phyloP scores from a whole-genome alignment of 2,329 filamentous ascomycete genomes.

The Aspergillus cejpii region DNA sequence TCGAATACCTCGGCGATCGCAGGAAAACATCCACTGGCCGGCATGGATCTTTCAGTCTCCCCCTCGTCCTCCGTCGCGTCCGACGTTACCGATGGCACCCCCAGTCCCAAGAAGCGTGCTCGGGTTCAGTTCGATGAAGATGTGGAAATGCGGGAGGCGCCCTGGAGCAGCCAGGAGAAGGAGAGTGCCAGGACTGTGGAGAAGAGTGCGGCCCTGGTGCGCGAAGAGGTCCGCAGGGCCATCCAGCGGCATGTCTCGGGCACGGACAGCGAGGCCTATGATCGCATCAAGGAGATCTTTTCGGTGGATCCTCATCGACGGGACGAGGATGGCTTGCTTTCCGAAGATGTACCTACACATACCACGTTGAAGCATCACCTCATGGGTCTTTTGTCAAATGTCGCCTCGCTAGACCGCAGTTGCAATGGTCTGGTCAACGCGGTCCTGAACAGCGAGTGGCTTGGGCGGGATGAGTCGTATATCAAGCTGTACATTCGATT shows the following conservation, averaged over 20 bases:
- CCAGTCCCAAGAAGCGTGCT: slow-evolving; percentile 36
- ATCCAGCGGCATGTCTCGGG: slow-evolving; percentile 48
- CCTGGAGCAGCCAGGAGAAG: slow-evolving; percentile 36
- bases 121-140: slow-evolving; percentile 41
- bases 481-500: slow-evolving; percentile 52
- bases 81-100: slow-evolving; percentile 19
- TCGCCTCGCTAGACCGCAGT: slow-evolving; percentile 49
- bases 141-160: slow-evolving; percentile 26
- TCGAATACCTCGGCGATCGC: slow-evolving; percentile 17
- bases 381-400: slow-evolving; percentile 51
- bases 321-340: slow-evolving; percentile 28
- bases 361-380: slow-evolving; percentile 53
- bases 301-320: slow-evolving; percentile 41
- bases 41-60: slow-evolving; percentile 31
- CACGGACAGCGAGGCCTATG: slow-evolving; percentile 52
- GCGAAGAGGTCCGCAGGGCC: slow-evolving; percentile 55
- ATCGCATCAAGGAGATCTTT: slow-evolving; percentile 51
- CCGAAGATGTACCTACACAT: slow-evolving; percentile 46
- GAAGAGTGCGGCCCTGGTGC: slow-evolving; percentile 52
- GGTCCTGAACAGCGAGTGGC: slow-evolving; percentile 54
- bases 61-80: slow-evolving; percentile 27
- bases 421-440: slow-evolving; percentile 55
- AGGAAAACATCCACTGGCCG: slow-evolving; percentile 36
- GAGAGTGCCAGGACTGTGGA: slow-evolving; percentile 33
- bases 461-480: slow-evolving; percentile 56